Conservation (phyloP, 306 rosid genomes). For the Amphicarpaea edgeworthii region DNA sequence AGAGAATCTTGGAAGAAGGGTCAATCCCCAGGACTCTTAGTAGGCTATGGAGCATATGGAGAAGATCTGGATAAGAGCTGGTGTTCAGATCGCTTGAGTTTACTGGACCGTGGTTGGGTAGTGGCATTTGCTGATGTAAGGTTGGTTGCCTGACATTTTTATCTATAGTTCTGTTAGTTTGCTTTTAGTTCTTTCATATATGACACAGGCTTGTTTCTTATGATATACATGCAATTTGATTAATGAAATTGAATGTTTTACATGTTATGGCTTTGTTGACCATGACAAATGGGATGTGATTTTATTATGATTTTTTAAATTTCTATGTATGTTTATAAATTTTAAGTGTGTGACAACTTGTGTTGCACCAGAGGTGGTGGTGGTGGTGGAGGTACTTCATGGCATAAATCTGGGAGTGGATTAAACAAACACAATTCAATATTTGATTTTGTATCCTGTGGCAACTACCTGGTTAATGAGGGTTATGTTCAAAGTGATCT, state of each 20-base stretch:
- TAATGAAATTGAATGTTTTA: conserved; percentile 29
- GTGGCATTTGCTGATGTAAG: conserved; percentile 95
- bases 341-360: conserved; percentile 24
- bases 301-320: neutral
- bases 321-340: conserved; percentile 13
- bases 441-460: conserved; percentile 80
- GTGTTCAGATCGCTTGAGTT: conserved; percentile 82
- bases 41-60: conserved; percentile 96
- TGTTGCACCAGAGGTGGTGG: conserved; percentile 77
- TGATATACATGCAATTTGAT: conserved; percentile 15
- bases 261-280: conserved; percentile 1
- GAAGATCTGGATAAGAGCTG: conserved; percentile 87
- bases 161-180: conserved; percentile 8
- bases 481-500: conserved; percentile 66
- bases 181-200: conserved; percentile 16
- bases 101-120: conserved; percentile 93
- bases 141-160: conserved; percentile 52
- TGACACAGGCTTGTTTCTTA: conserved; percentile 10
- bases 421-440: conserved; percentile 76
- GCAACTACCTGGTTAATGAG: conserved; percentile 70
- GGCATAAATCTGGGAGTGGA: conserved; percentile 86
- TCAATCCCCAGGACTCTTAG: conserved; percentile 78
- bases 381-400: conserved; percentile 70
- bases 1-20: conserved; percentile 68
- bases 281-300: conserved; percentile 21